phyloP scores from a whole-genome alignment of 768 basidiomycete genomes.

The Tylopilus rubrobrunneus region DNA sequence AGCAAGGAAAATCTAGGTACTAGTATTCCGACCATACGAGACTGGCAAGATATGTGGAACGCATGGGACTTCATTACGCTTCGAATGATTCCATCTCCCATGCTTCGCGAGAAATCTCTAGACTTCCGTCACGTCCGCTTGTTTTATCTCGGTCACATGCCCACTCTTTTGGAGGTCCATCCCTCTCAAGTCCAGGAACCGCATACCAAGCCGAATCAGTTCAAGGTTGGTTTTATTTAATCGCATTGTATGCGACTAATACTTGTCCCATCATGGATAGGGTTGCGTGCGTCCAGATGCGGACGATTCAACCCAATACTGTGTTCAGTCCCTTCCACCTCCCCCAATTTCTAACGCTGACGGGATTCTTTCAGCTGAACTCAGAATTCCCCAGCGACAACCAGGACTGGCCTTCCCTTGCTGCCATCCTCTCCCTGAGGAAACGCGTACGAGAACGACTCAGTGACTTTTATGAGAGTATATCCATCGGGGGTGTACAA shows the following conservation, averaged over 20 bases:
- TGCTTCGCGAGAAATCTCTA: slow-evolving; percentile 90
- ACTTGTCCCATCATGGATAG: slow-evolving; percentile 35
- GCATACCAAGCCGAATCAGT: slow-evolving; percentile 79
- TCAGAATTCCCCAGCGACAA: slow-evolving; percentile 78
- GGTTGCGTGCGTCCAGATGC: slow-evolving; percentile 96
- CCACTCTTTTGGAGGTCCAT: slow-evolving; percentile 91
- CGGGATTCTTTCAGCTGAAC: slow-evolving; percentile 55
- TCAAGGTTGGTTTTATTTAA: slow-evolving; percentile 48
- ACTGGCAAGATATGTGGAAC: slow-evolving; percentile 85
- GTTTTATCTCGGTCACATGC: slow-evolving; percentile 96
- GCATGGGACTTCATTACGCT: slow-evolving; percentile 84
- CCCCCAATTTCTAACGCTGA: not conserved
- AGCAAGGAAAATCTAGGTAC: slow-evolving; percentile 34
- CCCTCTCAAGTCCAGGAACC: slow-evolving; percentile 73
- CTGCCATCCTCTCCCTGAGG: slow-evolving; percentile 71
- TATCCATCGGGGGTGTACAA: slow-evolving; percentile 45
- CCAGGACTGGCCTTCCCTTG: slow-evolving; percentile 82
- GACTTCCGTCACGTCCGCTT: slow-evolving; percentile 92
- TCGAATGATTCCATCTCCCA: slow-evolving; percentile 82
- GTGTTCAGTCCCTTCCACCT: slow-evolving; percentile 46
- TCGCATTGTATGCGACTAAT: not conserved
- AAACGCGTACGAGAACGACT: slow-evolving; percentile 72
- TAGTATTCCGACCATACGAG: slow-evolving; percentile 64
- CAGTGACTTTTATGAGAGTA: slow-evolving; percentile 61
- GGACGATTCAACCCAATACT: slow-evolving; percentile 81